phyloP scores from a whole-genome alignment of 441 rosid genomes.

The Syzygium syzygioides region DNA sequence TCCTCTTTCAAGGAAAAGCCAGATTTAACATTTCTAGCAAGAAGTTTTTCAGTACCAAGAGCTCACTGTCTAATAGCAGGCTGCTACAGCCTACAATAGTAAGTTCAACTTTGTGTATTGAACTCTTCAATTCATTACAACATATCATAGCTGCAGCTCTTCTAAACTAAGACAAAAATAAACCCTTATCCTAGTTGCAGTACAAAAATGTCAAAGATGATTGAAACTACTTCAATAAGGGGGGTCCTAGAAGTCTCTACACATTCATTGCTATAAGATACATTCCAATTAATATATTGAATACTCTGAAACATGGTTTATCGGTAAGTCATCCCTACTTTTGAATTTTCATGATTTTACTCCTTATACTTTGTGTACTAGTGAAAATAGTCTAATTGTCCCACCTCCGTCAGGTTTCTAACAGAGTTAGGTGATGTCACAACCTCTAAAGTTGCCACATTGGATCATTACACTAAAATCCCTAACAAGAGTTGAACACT shows the following conservation, averaged over 20 bases:
- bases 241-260: neutral
- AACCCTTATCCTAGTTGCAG: neutral
- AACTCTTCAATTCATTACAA: neutral
- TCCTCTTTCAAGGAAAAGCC: neutral
- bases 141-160: neutral
- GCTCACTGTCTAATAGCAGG: neutral
- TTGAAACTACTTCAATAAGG: neutral
- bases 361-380: neutral
- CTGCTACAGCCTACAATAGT: neutral
- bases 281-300: neutral
- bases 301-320: neutral
- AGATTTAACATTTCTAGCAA: neutral
- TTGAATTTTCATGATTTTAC: neutral
- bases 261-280: neutral
- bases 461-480: neutral
- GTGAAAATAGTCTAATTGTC: neutral
- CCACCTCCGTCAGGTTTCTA: neutral
- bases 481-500: neutral
- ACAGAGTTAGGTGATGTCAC: neutral
- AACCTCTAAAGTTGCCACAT: neutral
- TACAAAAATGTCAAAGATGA: neutral
- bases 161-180: neutral
- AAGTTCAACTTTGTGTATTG: neutral
- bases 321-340: neutral
- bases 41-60: neutral